A percentile compares a stretch with the other conserved stretches of the same genome.
Conservation (phyloP, 371 early-diverging fungal genomes). For the Capniomyces stellatus region DNA sequence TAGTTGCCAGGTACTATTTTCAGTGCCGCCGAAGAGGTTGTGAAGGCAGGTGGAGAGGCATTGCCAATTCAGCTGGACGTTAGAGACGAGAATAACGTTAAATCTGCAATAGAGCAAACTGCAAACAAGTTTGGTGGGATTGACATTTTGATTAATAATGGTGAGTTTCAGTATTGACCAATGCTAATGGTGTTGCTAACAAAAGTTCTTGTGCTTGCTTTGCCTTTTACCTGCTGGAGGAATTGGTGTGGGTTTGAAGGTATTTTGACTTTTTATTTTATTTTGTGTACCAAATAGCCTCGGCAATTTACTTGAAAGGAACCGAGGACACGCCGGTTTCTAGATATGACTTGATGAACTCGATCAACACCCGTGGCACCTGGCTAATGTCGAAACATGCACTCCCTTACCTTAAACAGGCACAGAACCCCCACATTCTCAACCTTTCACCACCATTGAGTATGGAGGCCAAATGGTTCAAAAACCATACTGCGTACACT, state of each 20-base stretch:
- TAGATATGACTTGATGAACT: conserved; percentile 63
- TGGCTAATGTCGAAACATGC: conserved; percentile 56
- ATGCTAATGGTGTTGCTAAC: not conserved
- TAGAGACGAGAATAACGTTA: conserved; percentile 51
- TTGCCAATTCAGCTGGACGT: conserved; percentile 64
- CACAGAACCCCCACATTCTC: conserved; percentile 51
- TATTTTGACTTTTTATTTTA: not conserved
- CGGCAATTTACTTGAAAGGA: conserved; percentile 49
- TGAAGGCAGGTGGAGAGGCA: conserved; percentile 50
- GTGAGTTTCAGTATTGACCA: not conserved
- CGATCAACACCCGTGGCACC: conserved; percentile 62
- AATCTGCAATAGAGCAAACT: conserved; percentile 40
- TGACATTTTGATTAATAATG: conserved; percentile 63
- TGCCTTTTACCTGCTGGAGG: no score
- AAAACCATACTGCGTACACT: conserved; percentile 45
- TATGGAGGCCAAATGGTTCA: conserved; percentile 49
- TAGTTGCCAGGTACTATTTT: conserved; percentile 60
- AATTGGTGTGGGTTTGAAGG: not conserved
- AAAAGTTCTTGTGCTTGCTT: not conserved
- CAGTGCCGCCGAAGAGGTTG: conserved; percentile 52
- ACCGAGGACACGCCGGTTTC: conserved; percentile 42
- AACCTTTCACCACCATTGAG: conserved; percentile 53
- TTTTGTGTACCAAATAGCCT: no score
- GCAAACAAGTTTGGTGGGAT: conserved; percentile 48
- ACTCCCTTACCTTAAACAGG: conserved; percentile 37